phyloP scores from a whole-genome alignment of 306 rosid genomes.

The Lathyrus oleraceus region DNA sequence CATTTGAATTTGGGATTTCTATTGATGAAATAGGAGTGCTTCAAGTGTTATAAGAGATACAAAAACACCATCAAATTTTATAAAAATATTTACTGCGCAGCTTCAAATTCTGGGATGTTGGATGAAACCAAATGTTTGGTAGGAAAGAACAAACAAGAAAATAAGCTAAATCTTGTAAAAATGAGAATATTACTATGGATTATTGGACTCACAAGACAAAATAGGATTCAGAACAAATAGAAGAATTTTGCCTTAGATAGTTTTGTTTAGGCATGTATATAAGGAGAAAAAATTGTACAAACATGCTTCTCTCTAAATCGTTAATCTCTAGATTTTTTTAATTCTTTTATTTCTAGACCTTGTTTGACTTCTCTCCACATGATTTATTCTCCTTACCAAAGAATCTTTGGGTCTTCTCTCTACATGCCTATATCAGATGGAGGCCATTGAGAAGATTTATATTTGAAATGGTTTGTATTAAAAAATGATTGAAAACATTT shows the following conservation, averaged over 20 bases:
- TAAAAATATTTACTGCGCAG: background rate
- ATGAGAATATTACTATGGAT: background rate
- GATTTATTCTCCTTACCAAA: too few species aligned
- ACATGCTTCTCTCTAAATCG: too few species aligned
- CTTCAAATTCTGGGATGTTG: background rate
- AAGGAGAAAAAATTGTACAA: background rate
- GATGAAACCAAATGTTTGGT: slow-evolving; percentile 1
- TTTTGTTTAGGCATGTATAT: background rate
- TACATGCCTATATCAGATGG: too few species aligned
- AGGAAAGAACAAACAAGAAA: background rate
- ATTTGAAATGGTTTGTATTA: background rate
- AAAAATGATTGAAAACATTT: background rate
- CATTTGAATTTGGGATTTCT: slow-evolving; percentile 9
- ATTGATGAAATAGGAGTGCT: background rate
- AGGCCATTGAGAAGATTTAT: background rate
- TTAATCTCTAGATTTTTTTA: too few species aligned
- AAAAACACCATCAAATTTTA: background rate
- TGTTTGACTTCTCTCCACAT: too few species aligned
- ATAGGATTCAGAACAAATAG: background rate
- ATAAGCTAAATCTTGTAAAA: background rate
- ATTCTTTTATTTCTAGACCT: too few species aligned
- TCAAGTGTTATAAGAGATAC: background rate
- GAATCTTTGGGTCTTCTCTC: too few species aligned
- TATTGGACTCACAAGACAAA: background rate
- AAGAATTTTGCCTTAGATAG: background rate